Evolutionary conservation across 1,284 basidiomycete species (phyloP).

Genomic region (Microbotryum violaceum): DNA sequence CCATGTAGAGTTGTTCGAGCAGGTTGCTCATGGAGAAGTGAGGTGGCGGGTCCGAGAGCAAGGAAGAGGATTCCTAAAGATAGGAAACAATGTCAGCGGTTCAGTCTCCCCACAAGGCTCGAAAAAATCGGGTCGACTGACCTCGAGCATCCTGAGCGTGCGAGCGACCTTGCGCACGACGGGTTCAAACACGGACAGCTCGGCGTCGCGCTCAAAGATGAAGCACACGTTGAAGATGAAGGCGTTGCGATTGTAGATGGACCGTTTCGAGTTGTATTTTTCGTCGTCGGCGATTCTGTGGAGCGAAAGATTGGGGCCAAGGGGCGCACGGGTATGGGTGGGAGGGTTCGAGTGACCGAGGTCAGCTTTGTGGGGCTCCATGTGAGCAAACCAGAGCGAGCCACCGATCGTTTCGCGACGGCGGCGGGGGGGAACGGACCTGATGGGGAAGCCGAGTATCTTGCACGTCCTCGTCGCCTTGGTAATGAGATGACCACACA

Average conservation of each 20-base stretch:
- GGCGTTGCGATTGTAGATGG: constrained; percentile 69
- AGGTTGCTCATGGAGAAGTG: constrained; percentile 70
- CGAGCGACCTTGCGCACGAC: constrained; percentile 90
- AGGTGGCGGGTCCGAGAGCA: constrained; percentile 68
- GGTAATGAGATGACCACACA: constrained; percentile 82
- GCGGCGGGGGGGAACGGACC: constrained; percentile 34
- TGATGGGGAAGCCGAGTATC: constrained; percentile 80
- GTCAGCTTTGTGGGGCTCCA: not conserved
- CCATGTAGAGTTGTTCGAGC: constrained; percentile 88
- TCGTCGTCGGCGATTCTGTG: constrained; percentile 48
- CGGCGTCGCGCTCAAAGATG: constrained; percentile 77
- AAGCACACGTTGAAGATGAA: constrained; percentile 87
- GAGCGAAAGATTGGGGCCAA: not conserved
- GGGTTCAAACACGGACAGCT: constrained; percentile 89
- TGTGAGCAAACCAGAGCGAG: not conserved
- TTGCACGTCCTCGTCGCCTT: constrained; percentile 58
- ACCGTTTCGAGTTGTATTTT: constrained; percentile 65
- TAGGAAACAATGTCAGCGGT: not conserved
- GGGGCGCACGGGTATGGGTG: no score
- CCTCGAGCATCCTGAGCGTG: constrained; percentile 79
- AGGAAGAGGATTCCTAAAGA: constrained; percentile 74
- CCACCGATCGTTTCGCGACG: not conserved
- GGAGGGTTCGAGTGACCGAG: no score
- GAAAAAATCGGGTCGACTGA: constrained; percentile 44
- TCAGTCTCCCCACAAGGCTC: not conserved